Base-by-base conservation (phyloP, 176 grass and related monocot genomes). In the Aegilops tauschii region DNA sequence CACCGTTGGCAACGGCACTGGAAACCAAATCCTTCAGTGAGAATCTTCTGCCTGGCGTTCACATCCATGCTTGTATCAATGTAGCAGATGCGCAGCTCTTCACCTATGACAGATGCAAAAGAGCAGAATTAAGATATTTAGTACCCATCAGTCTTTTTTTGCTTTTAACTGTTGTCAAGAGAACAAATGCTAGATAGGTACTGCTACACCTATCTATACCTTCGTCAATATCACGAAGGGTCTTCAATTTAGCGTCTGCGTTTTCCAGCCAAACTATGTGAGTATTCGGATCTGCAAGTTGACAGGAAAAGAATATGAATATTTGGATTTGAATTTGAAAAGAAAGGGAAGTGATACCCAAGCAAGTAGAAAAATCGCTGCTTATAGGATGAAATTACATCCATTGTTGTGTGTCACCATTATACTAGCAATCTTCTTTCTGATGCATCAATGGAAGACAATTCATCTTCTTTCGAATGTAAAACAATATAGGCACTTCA, bases 71-170 rank as follows among this genome's bases (percentile, higher is more conserved):
- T 98, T 42, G 92, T 56, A 91, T 96, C 92, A 56, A 96, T 98
- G 75, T 96, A 98, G 92, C 96, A 98, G 70, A 96, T 98, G 65
- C 76, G 78, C 36, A 96, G 88, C 82, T 98, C 96, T 65, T 96
- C 96, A 29, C 88, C 96, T 95, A 79, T 40, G 77, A 58, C 16
- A 82, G 40, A 89, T 88, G 45, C 58, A 87, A 40, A 21, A 37
- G 12, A 70, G 13, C 45, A 44, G 21, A 45, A 13, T 49, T 39
- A 85, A 21, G 8, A 54, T 78, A 49, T 37, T 36, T 76, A 42
- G 32, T 65, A 54, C 47, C 14, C 66, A 61, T 49, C 35, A 5
- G 16, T 8, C 16, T 65, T 31, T 34, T 82, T 82, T 2, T 29
- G 32, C 69, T 14, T 77, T 61, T 1, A 35, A 61, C 3, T 58